Conservation (phyloP, 1,284 basidiomycete species). For the Xanthoconium separans region DNA sequence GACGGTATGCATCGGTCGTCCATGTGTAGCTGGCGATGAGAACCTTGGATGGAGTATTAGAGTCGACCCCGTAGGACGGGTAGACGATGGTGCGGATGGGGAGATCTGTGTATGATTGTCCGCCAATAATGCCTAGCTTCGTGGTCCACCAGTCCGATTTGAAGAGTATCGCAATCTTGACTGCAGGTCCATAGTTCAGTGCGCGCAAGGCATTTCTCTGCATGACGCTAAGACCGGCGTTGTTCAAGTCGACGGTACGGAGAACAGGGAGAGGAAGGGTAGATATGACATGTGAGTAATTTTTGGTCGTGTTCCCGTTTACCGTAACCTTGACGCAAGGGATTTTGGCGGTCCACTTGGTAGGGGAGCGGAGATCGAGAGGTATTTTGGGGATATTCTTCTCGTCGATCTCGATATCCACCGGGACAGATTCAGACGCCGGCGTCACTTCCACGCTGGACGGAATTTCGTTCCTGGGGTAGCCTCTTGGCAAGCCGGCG, state of each 20-base stretch:
- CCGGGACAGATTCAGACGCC: background rate
- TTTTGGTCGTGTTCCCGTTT: background rate
- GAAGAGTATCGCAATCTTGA: slow-evolving; percentile 37
- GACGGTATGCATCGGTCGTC: background rate
- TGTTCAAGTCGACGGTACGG: slow-evolving; percentile 8
- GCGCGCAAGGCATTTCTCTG: slow-evolving; percentile 19
- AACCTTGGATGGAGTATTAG: slow-evolving; percentile 11
- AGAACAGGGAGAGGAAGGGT: slow-evolving; percentile 16
- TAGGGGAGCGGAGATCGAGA: no score
- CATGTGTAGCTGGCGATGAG: slow-evolving; percentile 7
- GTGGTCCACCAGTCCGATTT: slow-evolving; percentile 38
- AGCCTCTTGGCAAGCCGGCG: background rate
- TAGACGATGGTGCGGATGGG: slow-evolving; percentile 39
- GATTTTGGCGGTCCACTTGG: background rate
- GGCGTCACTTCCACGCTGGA: background rate
- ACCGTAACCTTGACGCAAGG: slow-evolving; percentile 4
- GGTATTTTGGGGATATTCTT: background rate
- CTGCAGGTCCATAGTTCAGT: slow-evolving; percentile 6
- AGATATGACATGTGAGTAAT: slow-evolving; percentile 20
- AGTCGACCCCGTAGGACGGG: slow-evolving; percentile 36
- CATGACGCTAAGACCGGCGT: slow-evolving; percentile 9
- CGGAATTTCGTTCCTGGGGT: background rate
- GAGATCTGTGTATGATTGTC: slow-evolving; percentile 38
- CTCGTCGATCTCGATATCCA: background rate
- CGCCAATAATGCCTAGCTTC: slow-evolving; percentile 26